Evolutionary conservation across 805 yeast genomes (phyloP).

Genomic region (Wickerhamiella azyma): DNA sequence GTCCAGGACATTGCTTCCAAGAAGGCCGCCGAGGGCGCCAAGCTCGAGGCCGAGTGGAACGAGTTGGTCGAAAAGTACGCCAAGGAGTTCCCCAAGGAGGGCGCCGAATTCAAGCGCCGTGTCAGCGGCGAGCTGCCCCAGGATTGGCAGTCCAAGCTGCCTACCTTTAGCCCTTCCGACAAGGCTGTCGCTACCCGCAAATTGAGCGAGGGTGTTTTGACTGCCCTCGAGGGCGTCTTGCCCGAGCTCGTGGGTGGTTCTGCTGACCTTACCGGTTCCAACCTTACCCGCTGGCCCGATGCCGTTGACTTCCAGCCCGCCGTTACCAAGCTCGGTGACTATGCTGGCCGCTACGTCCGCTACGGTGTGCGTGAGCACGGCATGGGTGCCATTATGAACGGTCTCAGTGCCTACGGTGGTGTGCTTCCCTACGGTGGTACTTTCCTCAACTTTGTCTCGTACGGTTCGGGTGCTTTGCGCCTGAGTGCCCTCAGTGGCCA

Average conservation of each 20-base stretch:
- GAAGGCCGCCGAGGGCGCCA: slow-evolving; percentile 45
- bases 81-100: slow-evolving; percentile 60
- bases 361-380: slow-evolving; percentile 99
- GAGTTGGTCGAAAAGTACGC: slow-evolving; percentile 45
- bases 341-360: slow-evolving; percentile 85
- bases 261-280: slow-evolving; percentile 95
- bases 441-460: slow-evolving; percentile 78
- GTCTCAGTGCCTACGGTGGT: slow-evolving; percentile 83
- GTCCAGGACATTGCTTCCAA: slow-evolving; percentile 57
- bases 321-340: slow-evolving; percentile 63
- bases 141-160: slow-evolving; percentile 67
- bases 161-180: slow-evolving; percentile 66
- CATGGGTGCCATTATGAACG: slow-evolving; percentile 97
- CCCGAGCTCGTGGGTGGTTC: slow-evolving; percentile 97
- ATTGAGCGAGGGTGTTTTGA: slow-evolving; percentile 69
- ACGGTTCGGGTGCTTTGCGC: slow-evolving; percentile 41
- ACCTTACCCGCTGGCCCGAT: slow-evolving; percentile 75
- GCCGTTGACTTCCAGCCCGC: slow-evolving; percentile 91
- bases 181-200: slow-evolving; percentile 86
- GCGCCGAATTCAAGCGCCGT: slow-evolving; percentile 71
- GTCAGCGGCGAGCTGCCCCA: slow-evolving; percentile 62
- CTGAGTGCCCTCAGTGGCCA: slow-evolving; percentile 35
- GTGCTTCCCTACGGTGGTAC: slow-evolving; percentile 92
- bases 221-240: slow-evolving; percentile 42
- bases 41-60: slow-evolving; percentile 67